phyloP scores from a whole-genome alignment of 2,329 filamentous ascomycete genomes.

The Rhytidhysteron rufulum region DNA sequence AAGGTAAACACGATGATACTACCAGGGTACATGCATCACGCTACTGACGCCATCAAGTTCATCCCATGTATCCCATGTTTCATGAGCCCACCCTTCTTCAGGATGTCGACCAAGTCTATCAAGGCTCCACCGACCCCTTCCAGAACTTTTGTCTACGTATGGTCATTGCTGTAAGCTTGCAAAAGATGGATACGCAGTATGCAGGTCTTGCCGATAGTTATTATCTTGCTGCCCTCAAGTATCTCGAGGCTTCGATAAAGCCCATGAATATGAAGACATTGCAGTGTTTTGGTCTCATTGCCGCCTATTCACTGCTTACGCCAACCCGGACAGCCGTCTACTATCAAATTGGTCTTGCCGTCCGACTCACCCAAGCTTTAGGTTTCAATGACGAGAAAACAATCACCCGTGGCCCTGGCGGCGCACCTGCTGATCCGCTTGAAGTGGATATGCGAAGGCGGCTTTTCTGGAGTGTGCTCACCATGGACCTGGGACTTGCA shows the following conservation, averaged over 20 bases:
- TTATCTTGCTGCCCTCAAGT: slow-evolving; percentile 83
- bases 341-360: slow-evolving; percentile 85
- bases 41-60: slow-evolving; percentile 53
- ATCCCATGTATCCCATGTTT: slow-evolving; percentile 81
- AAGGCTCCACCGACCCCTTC: slow-evolving; percentile 70
- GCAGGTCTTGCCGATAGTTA: slow-evolving; percentile 94
- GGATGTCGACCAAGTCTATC: slow-evolving; percentile 78
- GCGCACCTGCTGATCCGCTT: slow-evolving; percentile 62
- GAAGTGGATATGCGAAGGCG: slow-evolving; percentile 87
- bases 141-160: slow-evolving; percentile 86
- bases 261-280: slow-evolving; percentile 88
- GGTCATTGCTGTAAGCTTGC: slow-evolving; percentile 90
- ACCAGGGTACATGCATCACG: too few relatives aligned
- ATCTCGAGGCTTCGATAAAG: slow-evolving; percentile 76
- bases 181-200: slow-evolving; percentile 84
- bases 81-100: slow-evolving; percentile 76
- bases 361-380: slow-evolving; percentile 82
- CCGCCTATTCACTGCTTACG: slow-evolving; percentile 86
- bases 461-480: slow-evolving; percentile 80
- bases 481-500: slow-evolving; percentile 84
- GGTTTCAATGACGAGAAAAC: slow-evolving; percentile 87
- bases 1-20: slow-evolving; percentile 64
- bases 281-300: slow-evolving; percentile 83
- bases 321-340: slow-evolving; percentile 90
- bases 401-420: slow-evolving; percentile 61